These are phyloP conservation scores for Biscogniauxia sp. DNA, from an alignment of 2,329 filamentous ascomycete species.

Conservation along the genomic window DNA sequence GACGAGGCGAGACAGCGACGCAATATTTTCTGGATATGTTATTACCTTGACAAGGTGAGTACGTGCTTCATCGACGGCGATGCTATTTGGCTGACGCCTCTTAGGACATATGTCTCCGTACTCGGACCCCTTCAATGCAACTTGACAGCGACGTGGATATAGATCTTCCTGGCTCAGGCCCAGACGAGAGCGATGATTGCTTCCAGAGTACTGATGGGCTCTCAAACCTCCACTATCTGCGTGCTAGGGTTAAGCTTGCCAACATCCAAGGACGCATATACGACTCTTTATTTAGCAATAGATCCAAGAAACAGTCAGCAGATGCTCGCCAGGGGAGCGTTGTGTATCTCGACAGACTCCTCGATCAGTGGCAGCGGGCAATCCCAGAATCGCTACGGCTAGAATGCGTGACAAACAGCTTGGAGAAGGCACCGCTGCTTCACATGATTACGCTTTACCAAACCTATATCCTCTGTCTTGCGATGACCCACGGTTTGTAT, in stretches of 20 bases:
- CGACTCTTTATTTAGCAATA: slow-evolving; percentile 37
- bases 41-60: slow-evolving; percentile 39
- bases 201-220: slow-evolving; percentile 36
- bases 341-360: slow-evolving; percentile 24
- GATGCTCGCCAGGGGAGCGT: slow-evolving; percentile 32
- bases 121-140: slow-evolving; percentile 38
- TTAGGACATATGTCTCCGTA: slow-evolving; percentile 37
- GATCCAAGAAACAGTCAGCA: slow-evolving; percentile 23
- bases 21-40: slow-evolving; percentile 42
- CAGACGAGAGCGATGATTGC: slow-evolving; percentile 33
- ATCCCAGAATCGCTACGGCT: slow-evolving; percentile 35
- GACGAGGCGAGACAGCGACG: slow-evolving; percentile 35
- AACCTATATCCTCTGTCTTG: slow-evolving; percentile 35
- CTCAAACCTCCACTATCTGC: slow-evolving; percentile 37
- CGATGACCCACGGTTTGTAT: slow-evolving; percentile 39
- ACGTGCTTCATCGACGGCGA: no score
- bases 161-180: slow-evolving; percentile 32
- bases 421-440: slow-evolving; percentile 30
- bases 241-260: slow-evolving; percentile 39
- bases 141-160: slow-evolving; percentile 41
- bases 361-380: slow-evolving; percentile 37
- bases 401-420: slow-evolving; percentile 30
- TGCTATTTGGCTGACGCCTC: slow-evolving; percentile 5
- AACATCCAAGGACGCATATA: slow-evolving; percentile 42
- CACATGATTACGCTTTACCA: slow-evolving; percentile 39